phyloP scores from a whole-genome alignment of 805 yeast genomes.

The Pichia membranifaciens region DNA sequence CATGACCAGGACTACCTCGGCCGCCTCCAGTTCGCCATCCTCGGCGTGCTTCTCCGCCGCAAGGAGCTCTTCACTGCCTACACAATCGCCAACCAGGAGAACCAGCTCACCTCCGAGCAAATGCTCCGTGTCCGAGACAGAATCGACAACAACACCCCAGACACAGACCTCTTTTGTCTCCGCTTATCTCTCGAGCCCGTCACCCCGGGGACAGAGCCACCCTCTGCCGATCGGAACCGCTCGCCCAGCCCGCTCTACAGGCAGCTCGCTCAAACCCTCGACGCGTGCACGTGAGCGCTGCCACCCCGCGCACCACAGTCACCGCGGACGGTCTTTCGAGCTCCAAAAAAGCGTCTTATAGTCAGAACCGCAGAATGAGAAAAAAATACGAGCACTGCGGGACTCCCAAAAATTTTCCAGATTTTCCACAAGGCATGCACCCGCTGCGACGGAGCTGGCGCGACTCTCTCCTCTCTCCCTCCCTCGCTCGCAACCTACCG shows the following conservation, averaged over 20 bases:
- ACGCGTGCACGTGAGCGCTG: background rate
- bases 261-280: background rate
- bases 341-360: too few relatives aligned
- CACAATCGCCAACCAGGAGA: background rate
- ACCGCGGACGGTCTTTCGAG: background rate
- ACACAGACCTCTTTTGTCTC: background rate
- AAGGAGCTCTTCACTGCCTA: constrained; percentile 19
- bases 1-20: constrained; percentile 43
- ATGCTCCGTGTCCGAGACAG: background rate
- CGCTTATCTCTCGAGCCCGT: background rate
- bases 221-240: too few relatives aligned
- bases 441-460: too few relatives aligned
- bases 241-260: background rate
- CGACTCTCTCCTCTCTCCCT: too few relatives aligned
- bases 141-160: background rate
- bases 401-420: too few relatives aligned
- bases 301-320: constrained; percentile 1
- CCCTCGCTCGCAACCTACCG: too few relatives aligned
- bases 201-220: background rate
- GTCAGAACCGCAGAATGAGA: too few relatives aligned
- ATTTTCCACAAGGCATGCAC: too few relatives aligned
- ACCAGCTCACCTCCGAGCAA: background rate
- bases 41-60: constrained; percentile 21
- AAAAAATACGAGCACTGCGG: too few relatives aligned
- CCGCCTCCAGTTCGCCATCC: constrained; percentile 19